Evolutionary conservation across 345 rosid species (phyloP).

Genomic region (Citrus cavaleriei): DNA sequence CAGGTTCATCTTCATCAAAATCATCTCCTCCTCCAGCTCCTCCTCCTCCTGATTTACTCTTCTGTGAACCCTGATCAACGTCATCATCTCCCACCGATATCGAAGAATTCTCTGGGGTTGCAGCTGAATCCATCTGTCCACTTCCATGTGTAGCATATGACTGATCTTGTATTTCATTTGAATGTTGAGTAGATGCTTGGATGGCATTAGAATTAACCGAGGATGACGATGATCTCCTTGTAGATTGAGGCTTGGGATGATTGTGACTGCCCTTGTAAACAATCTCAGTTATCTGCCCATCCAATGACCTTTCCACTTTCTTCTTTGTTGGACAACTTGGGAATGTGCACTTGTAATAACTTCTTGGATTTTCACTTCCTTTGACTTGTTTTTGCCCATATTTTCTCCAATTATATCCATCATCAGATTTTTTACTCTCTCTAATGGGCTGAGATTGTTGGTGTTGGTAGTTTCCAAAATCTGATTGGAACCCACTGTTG

Average conservation of each 20-base stretch:
- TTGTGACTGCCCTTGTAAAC: constrained; percentile 87
- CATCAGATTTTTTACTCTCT: constrained; percentile 65
- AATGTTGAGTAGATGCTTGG: constrained; percentile 29
- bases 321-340: constrained; percentile 80
- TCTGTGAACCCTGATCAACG: constrained; percentile 59
- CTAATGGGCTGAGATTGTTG: constrained; percentile 43
- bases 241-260: constrained; percentile 81
- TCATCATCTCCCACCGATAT: constrained; percentile 65
- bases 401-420: constrained; percentile 96
- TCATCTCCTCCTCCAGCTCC: constrained; percentile 26
- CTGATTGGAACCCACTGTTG: constrained; percentile 30
- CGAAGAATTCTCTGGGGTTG: constrained; percentile 72
- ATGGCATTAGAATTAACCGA: constrained; percentile 23
- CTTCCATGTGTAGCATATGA: constrained; percentile 35
- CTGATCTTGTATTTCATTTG: constrained; percentile 43
- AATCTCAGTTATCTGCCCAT: constrained; percentile 88
- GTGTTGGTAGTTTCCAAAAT: constrained; percentile 18
- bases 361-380: constrained; percentile 93
- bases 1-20: constrained; percentile 74
- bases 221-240: constrained; percentile 55
- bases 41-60: constrained; percentile 45
- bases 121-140: constrained; percentile 51
- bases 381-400: constrained; percentile 95
- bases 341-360: constrained; percentile 89
- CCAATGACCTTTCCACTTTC: constrained; percentile 80